phyloP scores from a whole-genome alignment of 2,329 filamentous ascomycete species.

The Colletotrichum lupini region DNA sequence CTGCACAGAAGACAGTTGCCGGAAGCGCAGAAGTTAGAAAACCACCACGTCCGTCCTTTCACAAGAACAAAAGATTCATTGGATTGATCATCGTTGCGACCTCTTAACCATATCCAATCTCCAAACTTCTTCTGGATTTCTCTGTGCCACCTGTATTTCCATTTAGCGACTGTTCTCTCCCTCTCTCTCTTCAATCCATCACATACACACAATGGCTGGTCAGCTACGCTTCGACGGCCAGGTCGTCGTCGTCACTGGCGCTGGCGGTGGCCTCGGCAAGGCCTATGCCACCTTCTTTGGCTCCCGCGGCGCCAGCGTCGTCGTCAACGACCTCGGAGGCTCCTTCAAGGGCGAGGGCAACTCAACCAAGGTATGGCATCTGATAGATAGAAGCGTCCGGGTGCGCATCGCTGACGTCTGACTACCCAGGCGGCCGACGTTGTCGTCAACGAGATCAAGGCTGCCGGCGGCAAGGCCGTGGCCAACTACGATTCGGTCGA shows the following conservation, averaged over 20 bases:
- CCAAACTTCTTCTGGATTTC: not conserved
- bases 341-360: slow-evolving; percentile 94
- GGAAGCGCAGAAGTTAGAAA: slow-evolving; percentile 25
- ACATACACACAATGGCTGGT: slow-evolving; percentile 64
- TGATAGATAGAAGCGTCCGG: not conserved
- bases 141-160: not conserved
- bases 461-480: slow-evolving; percentile 92
- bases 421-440: slow-evolving; percentile 77
- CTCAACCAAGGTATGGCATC: slow-evolving; percentile 77
- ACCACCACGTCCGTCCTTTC: slow-evolving; percentile 5
- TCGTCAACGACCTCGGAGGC: slow-evolving; percentile 95
- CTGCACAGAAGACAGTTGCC: slow-evolving; percentile 25
- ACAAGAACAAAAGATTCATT: not conserved
- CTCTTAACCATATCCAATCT: not conserved
- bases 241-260: slow-evolving; percentile 85
- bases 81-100: not conserved
- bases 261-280: slow-evolving; percentile 82
- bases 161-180: slow-evolving; percentile 8
- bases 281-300: slow-evolving; percentile 92
- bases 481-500: slow-evolving; percentile 98
- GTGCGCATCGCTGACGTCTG: slow-evolving; percentile 37
- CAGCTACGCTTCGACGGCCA: slow-evolving; percentile 86
- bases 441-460: slow-evolving; percentile 85
- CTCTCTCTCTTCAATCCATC: not conserved
- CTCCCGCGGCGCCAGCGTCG: slow-evolving; percentile 90